Percentiles rank a stretch among this genome's conserved stretches.
Conservation (phyloP, 768 basidiomycete species). For the Sarcodon sp. region DNA sequence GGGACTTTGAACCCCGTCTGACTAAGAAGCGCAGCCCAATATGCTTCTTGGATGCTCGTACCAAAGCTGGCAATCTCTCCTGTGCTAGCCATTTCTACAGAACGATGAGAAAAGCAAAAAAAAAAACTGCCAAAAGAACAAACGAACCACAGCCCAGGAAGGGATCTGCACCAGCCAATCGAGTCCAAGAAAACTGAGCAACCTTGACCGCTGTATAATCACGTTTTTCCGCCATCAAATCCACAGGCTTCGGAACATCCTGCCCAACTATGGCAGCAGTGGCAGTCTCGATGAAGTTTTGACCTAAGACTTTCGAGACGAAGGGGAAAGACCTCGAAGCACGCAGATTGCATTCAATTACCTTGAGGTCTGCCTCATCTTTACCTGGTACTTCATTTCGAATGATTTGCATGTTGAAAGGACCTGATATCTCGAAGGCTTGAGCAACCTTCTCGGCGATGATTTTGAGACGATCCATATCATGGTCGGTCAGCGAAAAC, state of each 20-base stretch:
- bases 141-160: constrained; percentile 86
- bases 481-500: constrained; percentile 59
- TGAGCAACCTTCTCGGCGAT: constrained; percentile 92
- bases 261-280: constrained; percentile 77
- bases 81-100: constrained; percentile 91
- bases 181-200: constrained; percentile 97
- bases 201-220: constrained; percentile 96
- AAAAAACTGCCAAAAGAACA: not conserved
- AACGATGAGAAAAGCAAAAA: constrained; percentile 1
- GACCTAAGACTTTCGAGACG: constrained; percentile 94
- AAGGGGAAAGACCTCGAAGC: constrained; percentile 99
- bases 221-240: constrained; percentile 80
- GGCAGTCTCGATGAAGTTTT: constrained; percentile 94
- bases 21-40: constrained; percentile 89
- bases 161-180: constrained; percentile 90
- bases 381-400: constrained; percentile 46
- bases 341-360: constrained; percentile 97
- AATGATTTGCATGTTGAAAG: constrained; percentile 99
- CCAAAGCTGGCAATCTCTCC: constrained; percentile 98
- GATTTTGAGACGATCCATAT: constrained; percentile 80
- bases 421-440: constrained; percentile 94
- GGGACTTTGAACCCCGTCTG: constrained; percentile 96
- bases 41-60: constrained; percentile 86
- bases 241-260: constrained; percentile 82
- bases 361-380: constrained; percentile 69